phyloP scores from a whole-genome alignment of 176 grass and related monocot species.

The Carex myosuroides region DNA sequence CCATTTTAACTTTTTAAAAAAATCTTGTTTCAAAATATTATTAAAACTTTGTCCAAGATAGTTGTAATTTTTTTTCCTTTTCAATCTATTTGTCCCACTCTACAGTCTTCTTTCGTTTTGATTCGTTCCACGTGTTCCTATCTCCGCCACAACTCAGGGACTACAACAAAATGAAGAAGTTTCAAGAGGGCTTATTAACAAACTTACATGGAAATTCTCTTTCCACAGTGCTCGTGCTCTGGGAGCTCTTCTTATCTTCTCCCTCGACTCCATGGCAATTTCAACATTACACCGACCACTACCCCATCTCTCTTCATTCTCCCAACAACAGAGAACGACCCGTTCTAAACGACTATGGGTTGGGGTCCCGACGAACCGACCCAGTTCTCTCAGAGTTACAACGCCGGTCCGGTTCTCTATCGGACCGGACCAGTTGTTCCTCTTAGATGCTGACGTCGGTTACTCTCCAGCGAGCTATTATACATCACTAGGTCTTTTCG shows the following conservation, averaged over 20 bases:
- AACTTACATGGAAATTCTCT: neutral
- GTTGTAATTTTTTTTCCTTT: too few species aligned
- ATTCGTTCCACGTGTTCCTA: slow-evolving; percentile 4
- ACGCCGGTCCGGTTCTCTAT: slow-evolving; percentile 38
- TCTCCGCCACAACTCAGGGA: neutral
- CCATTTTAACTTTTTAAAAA: too few species aligned
- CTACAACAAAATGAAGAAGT: slow-evolving; percentile 1
- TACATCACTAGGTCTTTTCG: slow-evolving; percentile 91
- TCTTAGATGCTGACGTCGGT: slow-evolving; percentile 49
- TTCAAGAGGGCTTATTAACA: slow-evolving; percentile 9
- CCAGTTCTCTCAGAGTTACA: neutral
- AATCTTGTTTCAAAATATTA: too few species aligned
- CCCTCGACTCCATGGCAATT: slow-evolving; percentile 26
- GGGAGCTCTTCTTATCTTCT: slow-evolving; percentile 5
- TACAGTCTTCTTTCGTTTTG: neutral
- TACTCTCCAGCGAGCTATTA: slow-evolving; percentile 98
- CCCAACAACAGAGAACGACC: neutral
- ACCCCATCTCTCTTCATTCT: neutral
- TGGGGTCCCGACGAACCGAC: neutral
- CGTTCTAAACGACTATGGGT: neutral
- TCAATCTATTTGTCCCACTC: neutral
- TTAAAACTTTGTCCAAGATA: too few species aligned
- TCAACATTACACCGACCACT: slow-evolving; percentile 19
- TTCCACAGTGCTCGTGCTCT: neutral
- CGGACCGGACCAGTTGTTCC: slow-evolving; percentile 42